Evolutionary conservation across 345 rosid genomes (phyloP).

Genomic region (Eucalyptus polybractea): DNA sequence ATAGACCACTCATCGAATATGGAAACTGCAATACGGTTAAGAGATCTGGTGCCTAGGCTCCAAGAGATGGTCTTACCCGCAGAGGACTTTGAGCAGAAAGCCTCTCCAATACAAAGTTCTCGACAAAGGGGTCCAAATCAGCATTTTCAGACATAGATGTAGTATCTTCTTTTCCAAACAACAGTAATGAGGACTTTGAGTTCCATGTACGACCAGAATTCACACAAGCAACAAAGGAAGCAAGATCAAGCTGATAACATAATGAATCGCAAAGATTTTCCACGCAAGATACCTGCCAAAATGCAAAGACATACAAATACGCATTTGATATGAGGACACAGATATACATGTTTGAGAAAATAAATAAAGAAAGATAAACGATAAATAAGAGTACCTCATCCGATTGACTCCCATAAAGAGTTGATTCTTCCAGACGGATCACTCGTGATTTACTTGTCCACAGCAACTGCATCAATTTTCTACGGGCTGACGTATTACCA

Average conservation of each 20-base stretch:
- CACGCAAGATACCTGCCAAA: conserved; percentile 70
- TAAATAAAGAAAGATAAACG: neutral
- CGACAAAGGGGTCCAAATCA: conserved; percentile 68
- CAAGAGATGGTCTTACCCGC: conserved; percentile 34
- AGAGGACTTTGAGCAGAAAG: conserved; percentile 93
- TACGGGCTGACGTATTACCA: conserved; percentile 59
- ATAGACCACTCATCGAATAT: neutral
- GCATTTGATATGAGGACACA: neutral
- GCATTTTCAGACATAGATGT: conserved; percentile 30
- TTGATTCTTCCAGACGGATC: conserved; percentile 62
- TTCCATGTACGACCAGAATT: conserved; percentile 84
- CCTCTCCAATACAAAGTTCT: conserved; percentile 89
- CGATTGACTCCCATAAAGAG: conserved; percentile 44
- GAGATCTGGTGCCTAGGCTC: neutral
- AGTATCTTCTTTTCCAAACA: conserved; percentile 40
- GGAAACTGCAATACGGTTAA: neutral
- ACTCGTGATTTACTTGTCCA: conserved; percentile 68
- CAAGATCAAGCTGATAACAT: conserved; percentile 84
- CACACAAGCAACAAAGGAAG: conserved; percentile 76
- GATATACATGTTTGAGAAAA: neutral
- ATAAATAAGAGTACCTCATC: conserved; percentile 42
- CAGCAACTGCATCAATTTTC: conserved; percentile 68
- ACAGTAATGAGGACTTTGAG: conserved; percentile 47
- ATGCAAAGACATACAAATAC: neutral
- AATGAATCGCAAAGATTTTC: conserved; percentile 77